These are phyloP conservation scores for Penicillium dipodomyicola DNA, from an alignment of 495 filamentous ascomycete species.

Conservation along the genomic window DNA sequence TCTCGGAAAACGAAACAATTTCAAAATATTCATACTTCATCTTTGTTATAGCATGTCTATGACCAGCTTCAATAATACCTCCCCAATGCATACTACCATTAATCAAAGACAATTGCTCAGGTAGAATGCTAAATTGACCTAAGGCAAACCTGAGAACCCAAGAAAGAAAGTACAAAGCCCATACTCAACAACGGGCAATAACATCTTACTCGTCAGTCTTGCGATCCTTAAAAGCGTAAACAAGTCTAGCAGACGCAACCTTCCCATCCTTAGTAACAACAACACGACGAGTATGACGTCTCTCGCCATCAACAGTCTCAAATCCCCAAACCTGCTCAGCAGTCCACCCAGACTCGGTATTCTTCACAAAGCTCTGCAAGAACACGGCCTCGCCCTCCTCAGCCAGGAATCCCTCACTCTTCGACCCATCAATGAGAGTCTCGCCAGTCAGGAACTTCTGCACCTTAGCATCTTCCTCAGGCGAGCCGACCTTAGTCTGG, in stretches of 20 bases:
- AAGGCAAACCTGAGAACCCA: not conserved
- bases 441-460: slow-evolving; percentile 45
- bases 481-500: slow-evolving; percentile 33
- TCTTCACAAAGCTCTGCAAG: slow-evolving; percentile 49
- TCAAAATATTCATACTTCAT: not conserved
- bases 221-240: slow-evolving; percentile 61
- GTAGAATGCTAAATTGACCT: not conserved
- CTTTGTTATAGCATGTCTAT: not conserved
- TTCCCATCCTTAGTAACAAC: slow-evolving; percentile 61
- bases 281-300: slow-evolving; percentile 66
- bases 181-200: not conserved
- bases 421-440: slow-evolving; percentile 36
- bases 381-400: slow-evolving; percentile 43
- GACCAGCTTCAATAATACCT: not conserved
- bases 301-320: slow-evolving; percentile 54
- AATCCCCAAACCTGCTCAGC: slow-evolving; percentile 66
- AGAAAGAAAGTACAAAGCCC: not conserved
- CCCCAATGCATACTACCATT: not conserved
- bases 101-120: not conserved
- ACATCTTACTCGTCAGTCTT: slow-evolving; percentile 8
- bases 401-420: slow-evolving; percentile 37
- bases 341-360: slow-evolving; percentile 44
- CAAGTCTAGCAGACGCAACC: slow-evolving; percentile 62
- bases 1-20: not conserved
- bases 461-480: slow-evolving; percentile 46